Conservation (phyloP, 164 flowering plant genomes). For the Chloranthus sessilifolius region DNA sequence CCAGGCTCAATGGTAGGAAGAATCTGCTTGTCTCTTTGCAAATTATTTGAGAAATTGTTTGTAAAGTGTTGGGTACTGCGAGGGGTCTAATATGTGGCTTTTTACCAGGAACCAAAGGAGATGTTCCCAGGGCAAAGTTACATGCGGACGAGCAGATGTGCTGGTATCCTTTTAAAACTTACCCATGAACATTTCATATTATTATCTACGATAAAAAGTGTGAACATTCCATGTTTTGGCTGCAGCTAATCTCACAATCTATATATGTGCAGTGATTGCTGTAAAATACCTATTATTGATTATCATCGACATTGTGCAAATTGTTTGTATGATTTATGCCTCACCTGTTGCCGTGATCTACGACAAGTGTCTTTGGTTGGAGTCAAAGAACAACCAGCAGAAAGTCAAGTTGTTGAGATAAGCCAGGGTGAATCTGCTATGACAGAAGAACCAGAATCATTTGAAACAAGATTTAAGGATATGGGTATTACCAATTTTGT, state of each 20-base stretch:
- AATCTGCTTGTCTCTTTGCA: conserved; percentile 4
- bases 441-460: conserved; percentile 17
- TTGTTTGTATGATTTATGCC: conserved; percentile 87
- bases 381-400: conserved; percentile 16
- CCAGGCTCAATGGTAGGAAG: conserved; percentile 56
- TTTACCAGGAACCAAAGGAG: conserved; percentile 53
- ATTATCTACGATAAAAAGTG: background rate
- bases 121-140: conserved; percentile 64
- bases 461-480: conserved; percentile 14
- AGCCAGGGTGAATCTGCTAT: conserved; percentile 24
- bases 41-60: too few relatives aligned
- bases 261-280: conserved; percentile 61
- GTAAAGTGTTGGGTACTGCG: too few relatives aligned
- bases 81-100: background rate
- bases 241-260: background rate
- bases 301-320: conserved; percentile 84
- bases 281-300: conserved; percentile 82
- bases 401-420: conserved; percentile 18
- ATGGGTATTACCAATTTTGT: conserved; percentile 15
- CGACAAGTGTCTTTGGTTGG: conserved; percentile 40
- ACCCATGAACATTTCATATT: too few relatives aligned
- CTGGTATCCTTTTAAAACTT: conserved; percentile 46
- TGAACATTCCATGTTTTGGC: background rate
- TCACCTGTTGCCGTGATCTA: conserved; percentile 80
- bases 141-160: conserved; percentile 94